Conservation (phyloP, 176 grass and related monocot genomes). For the Zoysia japonica region DNA sequence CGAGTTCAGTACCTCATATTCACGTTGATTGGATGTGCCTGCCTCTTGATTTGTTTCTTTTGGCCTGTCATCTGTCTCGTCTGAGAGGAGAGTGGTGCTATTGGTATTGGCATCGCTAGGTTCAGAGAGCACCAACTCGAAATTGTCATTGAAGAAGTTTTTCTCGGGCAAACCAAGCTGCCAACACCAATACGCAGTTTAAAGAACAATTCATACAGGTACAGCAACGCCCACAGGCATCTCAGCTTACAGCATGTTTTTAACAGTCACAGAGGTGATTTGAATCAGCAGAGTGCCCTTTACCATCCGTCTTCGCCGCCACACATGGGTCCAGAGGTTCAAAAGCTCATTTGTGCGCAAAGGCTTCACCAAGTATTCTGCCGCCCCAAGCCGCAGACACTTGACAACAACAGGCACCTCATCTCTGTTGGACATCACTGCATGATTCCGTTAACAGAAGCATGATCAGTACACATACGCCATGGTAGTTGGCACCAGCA, state of each 20-base stretch:
- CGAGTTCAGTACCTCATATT: constrained; percentile 64
- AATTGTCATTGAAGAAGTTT: constrained; percentile 77
- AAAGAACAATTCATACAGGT: constrained; percentile 29
- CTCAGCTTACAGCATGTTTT: constrained; percentile 37
- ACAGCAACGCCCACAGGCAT: constrained; percentile 20
- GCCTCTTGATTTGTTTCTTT: constrained; percentile 62
- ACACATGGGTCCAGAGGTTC: constrained; percentile 96
- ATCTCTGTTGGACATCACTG: constrained; percentile 94
- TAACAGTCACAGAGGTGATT: constrained; percentile 11
- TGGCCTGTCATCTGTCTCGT: constrained; percentile 77
- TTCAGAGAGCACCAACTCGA: constrained; percentile 65
- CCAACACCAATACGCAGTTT: constrained; percentile 40
- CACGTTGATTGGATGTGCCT: constrained; percentile 52
- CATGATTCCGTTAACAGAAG: neutral
- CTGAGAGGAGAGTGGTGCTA: constrained; percentile 72
- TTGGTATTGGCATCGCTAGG: constrained; percentile 92
- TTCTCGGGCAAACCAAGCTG: constrained; percentile 83
- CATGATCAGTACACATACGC: constrained; percentile 13
- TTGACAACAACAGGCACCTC: constrained; percentile 94
- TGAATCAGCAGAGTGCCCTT: constrained; percentile 25
- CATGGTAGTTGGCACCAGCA: neutral
- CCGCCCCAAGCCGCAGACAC: constrained; percentile 87
- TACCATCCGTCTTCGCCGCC: constrained; percentile 87
- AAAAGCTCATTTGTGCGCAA: constrained; percentile 86
- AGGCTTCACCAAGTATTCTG: constrained; percentile 90